These are phyloP conservation scores for Talaromyces ruber DNA, from an alignment of 495 filamentous ascomycete species.

Conservation along the genomic window DNA sequence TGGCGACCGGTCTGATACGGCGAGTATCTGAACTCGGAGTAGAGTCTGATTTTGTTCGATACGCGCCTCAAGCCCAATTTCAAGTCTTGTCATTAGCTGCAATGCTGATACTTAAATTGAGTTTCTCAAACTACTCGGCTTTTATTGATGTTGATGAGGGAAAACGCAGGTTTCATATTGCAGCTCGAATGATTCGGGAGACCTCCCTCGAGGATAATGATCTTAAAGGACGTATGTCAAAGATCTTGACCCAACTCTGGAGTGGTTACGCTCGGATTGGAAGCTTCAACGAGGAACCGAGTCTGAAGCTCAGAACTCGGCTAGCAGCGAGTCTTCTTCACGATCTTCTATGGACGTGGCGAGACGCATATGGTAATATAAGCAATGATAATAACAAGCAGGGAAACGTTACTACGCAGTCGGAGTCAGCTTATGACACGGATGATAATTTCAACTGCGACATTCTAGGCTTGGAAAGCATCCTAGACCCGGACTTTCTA, in stretches of 20 bases:
- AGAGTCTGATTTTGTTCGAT: conserved; percentile 1
- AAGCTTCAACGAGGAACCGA: conserved; percentile 6
- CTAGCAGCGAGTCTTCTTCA: conserved; percentile 12
- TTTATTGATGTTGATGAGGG: conserved; percentile 8
- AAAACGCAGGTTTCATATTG: conserved; percentile 8
- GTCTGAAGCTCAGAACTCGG: conserved; percentile 7
- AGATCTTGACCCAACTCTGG: conserved; percentile 11
- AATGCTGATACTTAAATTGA: conserved; percentile 8
- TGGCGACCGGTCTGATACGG: conserved; percentile 4
- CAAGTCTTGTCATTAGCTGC: conserved; percentile 6
- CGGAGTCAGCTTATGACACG: not conserved
- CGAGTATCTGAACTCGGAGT: conserved; percentile 2
- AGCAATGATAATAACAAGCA: not conserved
- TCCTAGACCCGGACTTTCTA: conserved; percentile 9
- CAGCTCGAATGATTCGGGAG: conserved; percentile 6
- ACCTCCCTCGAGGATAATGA: conserved; percentile 12
- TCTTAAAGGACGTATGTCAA: conserved; percentile 9
- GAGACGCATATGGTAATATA: conserved; percentile 8
- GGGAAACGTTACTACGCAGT: not conserved
- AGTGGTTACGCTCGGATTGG: conserved; percentile 5
- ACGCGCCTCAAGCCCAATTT: conserved; percentile 3
- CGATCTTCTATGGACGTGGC: conserved; percentile 9
- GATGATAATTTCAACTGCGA: not conserved
- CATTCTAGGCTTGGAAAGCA: conserved; percentile 1
- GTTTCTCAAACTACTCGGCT: conserved; percentile 3